Conservation (phyloP, 2,329 filamentous ascomycete species). For the Hawksworthiomyces lignivorus region DNA sequence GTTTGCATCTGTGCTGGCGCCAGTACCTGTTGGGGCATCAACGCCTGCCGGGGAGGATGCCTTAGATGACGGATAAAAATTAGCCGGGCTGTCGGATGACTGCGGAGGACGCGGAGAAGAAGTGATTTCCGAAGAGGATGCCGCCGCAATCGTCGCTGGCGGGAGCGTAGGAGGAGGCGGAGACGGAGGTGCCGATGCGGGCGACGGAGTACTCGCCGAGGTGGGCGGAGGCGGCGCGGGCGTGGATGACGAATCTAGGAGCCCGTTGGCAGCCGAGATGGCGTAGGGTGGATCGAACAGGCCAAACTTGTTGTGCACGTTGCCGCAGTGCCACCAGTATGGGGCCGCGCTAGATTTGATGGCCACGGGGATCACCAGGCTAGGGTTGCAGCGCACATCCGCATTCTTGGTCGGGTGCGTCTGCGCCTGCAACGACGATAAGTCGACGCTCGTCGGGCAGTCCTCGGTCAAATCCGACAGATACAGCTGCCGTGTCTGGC, state of each 20-base stretch:
- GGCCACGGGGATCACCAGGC: not conserved
- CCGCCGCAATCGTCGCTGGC: too few relatives aligned
- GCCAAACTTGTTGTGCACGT: slow-evolving; percentile 1
- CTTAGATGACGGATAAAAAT: too few relatives aligned
- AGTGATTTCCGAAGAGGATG: too few relatives aligned
- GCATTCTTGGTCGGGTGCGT: not conserved
- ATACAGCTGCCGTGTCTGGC: not conserved
- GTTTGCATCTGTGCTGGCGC: too few relatives aligned
- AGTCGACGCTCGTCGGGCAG: not conserved
- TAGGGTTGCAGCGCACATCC: not conserved
- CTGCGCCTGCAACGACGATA: not conserved
- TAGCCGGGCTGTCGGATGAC: too few relatives aligned
- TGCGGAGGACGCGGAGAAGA: too few relatives aligned
- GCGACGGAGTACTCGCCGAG: not conserved
- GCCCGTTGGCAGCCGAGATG: not conserved
- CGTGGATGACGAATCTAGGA: not conserved
- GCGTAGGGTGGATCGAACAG: slow-evolving; percentile 1
- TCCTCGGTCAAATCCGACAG: not conserved
- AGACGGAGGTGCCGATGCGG: not conserved
- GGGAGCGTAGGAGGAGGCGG: not conserved
- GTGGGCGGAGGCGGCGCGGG: not conserved
- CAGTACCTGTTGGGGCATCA: too few relatives aligned
- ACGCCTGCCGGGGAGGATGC: too few relatives aligned
- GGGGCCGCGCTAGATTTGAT: not conserved
- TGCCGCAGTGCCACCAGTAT: slow-evolving; percentile 1